Base-by-base conservation (phyloP, 2,329 filamentous ascomycete species). In the Scedosporium aurantiacum region DNA sequence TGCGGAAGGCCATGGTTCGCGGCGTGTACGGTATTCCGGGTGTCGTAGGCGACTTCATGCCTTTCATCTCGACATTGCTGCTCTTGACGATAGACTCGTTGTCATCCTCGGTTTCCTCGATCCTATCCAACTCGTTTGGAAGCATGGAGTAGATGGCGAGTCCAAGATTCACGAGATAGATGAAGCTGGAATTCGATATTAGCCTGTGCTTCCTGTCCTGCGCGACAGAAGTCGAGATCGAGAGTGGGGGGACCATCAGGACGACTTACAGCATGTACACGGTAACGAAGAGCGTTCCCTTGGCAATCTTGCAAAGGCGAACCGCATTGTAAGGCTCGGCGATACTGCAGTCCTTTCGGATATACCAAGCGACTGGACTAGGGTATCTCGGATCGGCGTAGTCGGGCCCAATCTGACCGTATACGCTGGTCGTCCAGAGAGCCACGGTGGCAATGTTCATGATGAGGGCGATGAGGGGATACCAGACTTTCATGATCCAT, bases 351-450 rank as follows among this genome's bases (percentile, higher is more conserved):
- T 82, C 83, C 71, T 88, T 84, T 60, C 82, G 81, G 66, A 92
- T 83, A 71, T 91, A 92, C 89, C 89, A 93, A 5, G 88, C 81
- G 27, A 83, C 79, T 27, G 78, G 77, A 67, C 85, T 85, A 4
- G 81, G 81, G 67, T 85, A 81, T 52, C 77, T 71, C 5, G 82
- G 74, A 71, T 93, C 89, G 65, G 82, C 82, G 68, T 86, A 83
- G 73, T 93, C 89, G 32, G 87, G 86, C 10, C 86, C 85, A 60
- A 87, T 84, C 72, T 92, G 89, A 57, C 87, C 85, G 71, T 86
- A 85, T 63, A 87, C 74, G 72, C 84, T 87, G 67, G 84, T 79
- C 52, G 79, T 74, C 76, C 87, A 92, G 52, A 92, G 76, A 2
- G 75, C 80, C 21, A 82, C 73, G 67, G 90, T 76, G 58, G 77